A percentile compares a stretch with the other conserved stretches of the same genome.
phyloP scores from a whole-genome alignment of 164 flowering plant genomes.

The Stephania cephalantha region DNA sequence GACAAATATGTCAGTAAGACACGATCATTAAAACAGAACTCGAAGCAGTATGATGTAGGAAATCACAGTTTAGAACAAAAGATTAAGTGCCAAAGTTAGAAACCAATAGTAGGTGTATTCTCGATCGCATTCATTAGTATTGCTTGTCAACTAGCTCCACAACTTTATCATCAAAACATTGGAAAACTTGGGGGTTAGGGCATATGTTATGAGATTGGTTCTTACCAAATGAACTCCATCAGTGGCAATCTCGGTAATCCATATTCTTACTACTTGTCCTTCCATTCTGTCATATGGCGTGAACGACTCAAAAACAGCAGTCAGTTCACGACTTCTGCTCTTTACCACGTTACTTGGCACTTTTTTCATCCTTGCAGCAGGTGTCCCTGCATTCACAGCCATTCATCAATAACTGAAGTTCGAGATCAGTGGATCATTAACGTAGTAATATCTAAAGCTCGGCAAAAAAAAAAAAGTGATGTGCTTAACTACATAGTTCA shows the following conservation, averaged over 20 bases:
- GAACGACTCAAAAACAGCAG: slow-evolving; percentile 84
- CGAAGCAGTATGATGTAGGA: background rate
- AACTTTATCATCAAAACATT: background rate
- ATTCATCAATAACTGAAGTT: background rate
- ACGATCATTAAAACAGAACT: background rate
- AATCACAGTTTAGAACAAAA: background rate
- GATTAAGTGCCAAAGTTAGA: background rate
- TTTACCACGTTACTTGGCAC: slow-evolving; percentile 83
- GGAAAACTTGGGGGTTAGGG: no score
- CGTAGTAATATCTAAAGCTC: no score
- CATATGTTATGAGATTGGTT: no score
- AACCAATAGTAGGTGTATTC: background rate
- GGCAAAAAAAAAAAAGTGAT: no score
- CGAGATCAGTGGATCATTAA: background rate
- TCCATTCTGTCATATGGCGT: slow-evolving; percentile 89
- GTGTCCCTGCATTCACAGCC: slow-evolving; percentile 58
- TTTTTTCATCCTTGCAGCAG: slow-evolving; percentile 99
- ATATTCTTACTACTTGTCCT: slow-evolving; percentile 77
- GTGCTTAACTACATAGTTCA: no score
- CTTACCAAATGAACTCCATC: slow-evolving; percentile 94
- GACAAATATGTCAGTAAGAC: background rate
- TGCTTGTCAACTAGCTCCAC: background rate
- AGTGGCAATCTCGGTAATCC: slow-evolving; percentile 92
- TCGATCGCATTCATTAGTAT: background rate
- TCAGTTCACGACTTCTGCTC: slow-evolving; percentile 91